These are phyloP conservation scores for Acanthamoeba lenticulata DNA, from an alignment of 208 protist genomes.

Conservation along the genomic window DNA sequence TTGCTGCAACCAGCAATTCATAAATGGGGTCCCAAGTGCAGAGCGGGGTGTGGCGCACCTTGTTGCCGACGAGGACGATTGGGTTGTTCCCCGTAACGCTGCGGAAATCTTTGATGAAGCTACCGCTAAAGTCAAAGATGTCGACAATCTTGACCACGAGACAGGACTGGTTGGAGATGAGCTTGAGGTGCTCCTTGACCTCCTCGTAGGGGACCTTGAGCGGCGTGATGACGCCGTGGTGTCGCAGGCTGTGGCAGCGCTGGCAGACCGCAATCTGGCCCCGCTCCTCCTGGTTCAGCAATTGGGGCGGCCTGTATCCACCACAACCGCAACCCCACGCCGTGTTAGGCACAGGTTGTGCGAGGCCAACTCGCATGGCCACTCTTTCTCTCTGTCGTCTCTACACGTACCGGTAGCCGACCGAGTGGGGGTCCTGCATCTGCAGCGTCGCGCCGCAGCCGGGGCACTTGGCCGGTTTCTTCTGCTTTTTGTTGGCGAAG, in stretches of 20 bases:
- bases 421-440: neutral
- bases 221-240: conserved; percentile 69
- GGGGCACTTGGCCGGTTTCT: conserved; percentile 48
- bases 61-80: conserved; percentile 72
- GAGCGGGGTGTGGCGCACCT: neutral
- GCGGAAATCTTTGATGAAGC: conserved; percentile 73
- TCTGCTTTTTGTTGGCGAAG: neutral
- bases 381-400: neutral
- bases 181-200: conserved; percentile 63
- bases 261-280: conserved; percentile 50
- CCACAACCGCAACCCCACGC: neutral
- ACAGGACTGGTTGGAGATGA: conserved; percentile 66
- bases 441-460: conserved; percentile 73
- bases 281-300: neutral
- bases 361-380: too few species aligned
- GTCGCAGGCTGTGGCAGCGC: conserved; percentile 74
- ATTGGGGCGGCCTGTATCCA: neutral
- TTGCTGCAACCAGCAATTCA: too few species aligned
- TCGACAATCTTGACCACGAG: conserved; percentile 77
- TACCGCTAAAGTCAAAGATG: conserved; percentile 77
- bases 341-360: too few species aligned
- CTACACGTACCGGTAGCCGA: conserved; percentile 68
- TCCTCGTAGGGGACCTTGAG: conserved; percentile 70
- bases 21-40: neutral
- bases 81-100: conserved; percentile 71